These are phyloP conservation scores for Pyrenophora teres DNA, from an alignment of 2,329 filamentous ascomycete genomes.

Conservation along the genomic window DNA sequence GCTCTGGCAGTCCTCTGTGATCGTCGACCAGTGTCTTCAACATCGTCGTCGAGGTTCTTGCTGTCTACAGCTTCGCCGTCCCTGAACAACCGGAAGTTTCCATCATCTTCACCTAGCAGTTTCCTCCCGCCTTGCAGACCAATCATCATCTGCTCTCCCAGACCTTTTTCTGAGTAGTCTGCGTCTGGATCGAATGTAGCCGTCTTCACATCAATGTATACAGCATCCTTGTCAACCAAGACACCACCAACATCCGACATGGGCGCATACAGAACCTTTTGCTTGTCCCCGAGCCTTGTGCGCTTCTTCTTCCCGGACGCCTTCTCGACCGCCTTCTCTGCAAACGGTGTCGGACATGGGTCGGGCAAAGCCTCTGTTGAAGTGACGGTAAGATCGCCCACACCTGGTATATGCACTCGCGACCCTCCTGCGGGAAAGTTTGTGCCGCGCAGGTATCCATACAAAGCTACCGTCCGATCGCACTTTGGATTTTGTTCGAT, in stretches of 20 bases:
- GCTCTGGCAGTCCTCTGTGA: constrained; percentile 57
- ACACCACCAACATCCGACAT: constrained; percentile 98
- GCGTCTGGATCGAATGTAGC: constrained; percentile 71
- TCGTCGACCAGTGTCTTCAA: constrained; percentile 63
- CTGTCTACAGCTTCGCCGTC: constrained; percentile 68
- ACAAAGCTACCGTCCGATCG: constrained; percentile 87
- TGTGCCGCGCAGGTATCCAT: constrained; percentile 91
- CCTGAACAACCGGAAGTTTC: constrained; percentile 83
- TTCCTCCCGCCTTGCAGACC: constrained; percentile 81
- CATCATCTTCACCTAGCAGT: constrained; percentile 79
- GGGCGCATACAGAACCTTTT: constrained; percentile 93
- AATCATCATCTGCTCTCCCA: constrained; percentile 94
- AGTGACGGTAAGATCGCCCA: constrained; percentile 84
- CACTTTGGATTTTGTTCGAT: constrained; percentile 89
- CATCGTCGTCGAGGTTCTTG: constrained; percentile 58
- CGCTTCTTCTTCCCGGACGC: constrained; percentile 79
- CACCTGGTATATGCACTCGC: constrained; percentile 86
- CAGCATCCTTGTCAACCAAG: constrained; percentile 94
- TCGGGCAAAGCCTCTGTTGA: constrained; percentile 88
- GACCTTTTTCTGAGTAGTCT: constrained; percentile 73
- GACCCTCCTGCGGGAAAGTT: constrained; percentile 89
- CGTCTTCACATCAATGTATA: constrained; percentile 80
- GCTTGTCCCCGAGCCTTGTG: constrained; percentile 88
- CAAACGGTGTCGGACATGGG: constrained; percentile 90
- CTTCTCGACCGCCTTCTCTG: constrained; percentile 86